These are phyloP conservation scores for Neopestalotiopsis sp. DNA, from an alignment of 2,329 filamentous ascomycete genomes.

Conservation along the genomic window DNA sequence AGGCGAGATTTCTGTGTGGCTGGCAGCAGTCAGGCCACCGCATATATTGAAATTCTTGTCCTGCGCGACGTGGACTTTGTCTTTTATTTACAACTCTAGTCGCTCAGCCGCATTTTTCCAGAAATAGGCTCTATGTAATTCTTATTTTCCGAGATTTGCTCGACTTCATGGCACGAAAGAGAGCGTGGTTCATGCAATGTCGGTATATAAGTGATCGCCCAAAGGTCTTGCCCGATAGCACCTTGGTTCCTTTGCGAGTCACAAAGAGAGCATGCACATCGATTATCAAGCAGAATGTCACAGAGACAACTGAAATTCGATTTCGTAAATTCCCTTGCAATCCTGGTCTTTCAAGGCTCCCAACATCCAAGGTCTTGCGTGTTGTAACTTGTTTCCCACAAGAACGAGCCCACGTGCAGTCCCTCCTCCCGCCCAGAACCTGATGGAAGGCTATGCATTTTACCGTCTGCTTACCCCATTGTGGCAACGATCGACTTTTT, in stretches of 20 bases:
- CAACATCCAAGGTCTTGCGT: constrained; percentile 7
- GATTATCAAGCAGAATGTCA: neutral
- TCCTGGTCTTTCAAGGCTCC: neutral
- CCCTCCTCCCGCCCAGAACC: neutral
- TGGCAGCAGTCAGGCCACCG: neutral
- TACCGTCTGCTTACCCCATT: constrained; percentile 10
- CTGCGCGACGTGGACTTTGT: neutral
- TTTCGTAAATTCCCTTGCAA: neutral
- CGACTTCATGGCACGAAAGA: neutral
- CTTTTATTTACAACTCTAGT: neutral
- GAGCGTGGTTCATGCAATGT: neutral
- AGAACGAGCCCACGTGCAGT: constrained; percentile 4
- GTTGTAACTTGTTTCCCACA: neutral
- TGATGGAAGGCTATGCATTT: constrained; percentile 11
- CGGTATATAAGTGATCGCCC: neutral
- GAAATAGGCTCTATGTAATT: neutral
- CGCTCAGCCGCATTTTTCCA: neutral
- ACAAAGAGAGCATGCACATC: neutral
- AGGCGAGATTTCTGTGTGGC: neutral
- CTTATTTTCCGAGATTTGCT: neutral
- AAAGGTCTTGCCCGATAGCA: neutral
- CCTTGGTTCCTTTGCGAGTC: neutral
- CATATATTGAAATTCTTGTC: neutral
- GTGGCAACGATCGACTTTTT: constrained; percentile 6
- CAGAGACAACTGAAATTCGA: neutral